These are phyloP conservation scores for Anthostomella pinea DNA, from an alignment of 2,329 filamentous ascomycete genomes.

Conservation along the genomic window DNA sequence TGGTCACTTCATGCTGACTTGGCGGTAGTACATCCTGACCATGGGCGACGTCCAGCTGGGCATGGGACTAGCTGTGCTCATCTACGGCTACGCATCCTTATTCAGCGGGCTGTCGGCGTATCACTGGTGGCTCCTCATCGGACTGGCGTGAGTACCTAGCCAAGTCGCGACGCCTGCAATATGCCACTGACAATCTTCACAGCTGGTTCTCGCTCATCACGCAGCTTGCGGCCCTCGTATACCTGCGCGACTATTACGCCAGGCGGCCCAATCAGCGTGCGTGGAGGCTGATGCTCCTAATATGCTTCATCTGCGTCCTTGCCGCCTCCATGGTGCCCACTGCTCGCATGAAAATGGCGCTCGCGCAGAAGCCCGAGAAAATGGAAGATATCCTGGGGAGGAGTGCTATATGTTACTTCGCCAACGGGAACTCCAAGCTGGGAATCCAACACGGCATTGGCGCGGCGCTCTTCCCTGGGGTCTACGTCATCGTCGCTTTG, in stretches of 20 bases:
- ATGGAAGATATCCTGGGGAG: slow-evolving; percentile 14
- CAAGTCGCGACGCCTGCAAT: too few relatives aligned
- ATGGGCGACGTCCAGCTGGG: slow-evolving; percentile 25
- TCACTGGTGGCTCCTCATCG: slow-evolving; percentile 26
- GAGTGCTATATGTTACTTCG: slow-evolving; percentile 24
- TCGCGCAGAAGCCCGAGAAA: slow-evolving; percentile 16
- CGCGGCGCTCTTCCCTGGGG: slow-evolving; percentile 12
- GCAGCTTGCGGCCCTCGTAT: slow-evolving; percentile 22
- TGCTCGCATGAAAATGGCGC: slow-evolving; percentile 17
- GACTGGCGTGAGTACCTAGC: too few relatives aligned
- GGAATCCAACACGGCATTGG: slow-evolving; percentile 13
- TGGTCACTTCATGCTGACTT: slow-evolving; percentile 14
- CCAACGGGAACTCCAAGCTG: slow-evolving; percentile 12
- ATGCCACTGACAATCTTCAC: too few relatives aligned
- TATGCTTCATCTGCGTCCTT: slow-evolving; percentile 17
- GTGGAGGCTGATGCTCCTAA: slow-evolving; percentile 19
- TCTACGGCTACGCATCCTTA: slow-evolving; percentile 21
- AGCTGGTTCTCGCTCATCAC: slow-evolving; percentile 26
- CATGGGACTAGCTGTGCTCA: slow-evolving; percentile 22
- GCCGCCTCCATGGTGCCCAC: slow-evolving; percentile 25
- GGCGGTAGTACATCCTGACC: slow-evolving; percentile 21
- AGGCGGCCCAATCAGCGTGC: slow-evolving; percentile 18
- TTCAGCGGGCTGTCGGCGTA: slow-evolving; percentile 21
- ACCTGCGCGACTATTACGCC: slow-evolving; percentile 20
- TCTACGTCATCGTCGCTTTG: slow-evolving; percentile 10